Conservation (phyloP, 176 grass and related monocot genomes). For the Olyra latifolia region DNA sequence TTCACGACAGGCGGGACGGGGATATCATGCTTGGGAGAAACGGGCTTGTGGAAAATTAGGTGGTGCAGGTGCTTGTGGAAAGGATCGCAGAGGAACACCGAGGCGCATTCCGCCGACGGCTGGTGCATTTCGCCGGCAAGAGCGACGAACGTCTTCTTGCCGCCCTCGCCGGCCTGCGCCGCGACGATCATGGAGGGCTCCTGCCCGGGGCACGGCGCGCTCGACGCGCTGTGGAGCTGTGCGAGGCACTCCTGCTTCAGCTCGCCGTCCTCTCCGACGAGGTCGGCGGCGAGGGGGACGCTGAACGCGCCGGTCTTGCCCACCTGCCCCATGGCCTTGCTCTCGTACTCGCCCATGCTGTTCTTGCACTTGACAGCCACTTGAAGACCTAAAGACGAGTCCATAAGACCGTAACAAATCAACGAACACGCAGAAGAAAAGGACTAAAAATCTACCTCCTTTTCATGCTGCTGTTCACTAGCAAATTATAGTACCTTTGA, state of each 20-base stretch:
- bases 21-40: not conserved
- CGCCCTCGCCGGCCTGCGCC: not conserved
- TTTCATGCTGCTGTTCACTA: not conserved
- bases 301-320: constrained; percentile 44
- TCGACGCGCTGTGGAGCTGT: constrained; percentile 39
- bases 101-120: constrained; percentile 52
- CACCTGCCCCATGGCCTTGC: constrained; percentile 31
- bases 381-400: constrained; percentile 37
- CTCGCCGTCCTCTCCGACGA: constrained; percentile 33
- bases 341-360: constrained; percentile 41
- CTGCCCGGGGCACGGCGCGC: constrained; percentile 42
- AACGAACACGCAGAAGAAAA: not conserved
- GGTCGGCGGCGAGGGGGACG: constrained; percentile 25
- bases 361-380: constrained; percentile 58
- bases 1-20: not conserved
- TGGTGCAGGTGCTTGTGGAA: constrained; percentile 40
- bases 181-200: constrained; percentile 48
- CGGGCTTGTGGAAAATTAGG: constrained; percentile 1
- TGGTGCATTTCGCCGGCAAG: constrained; percentile 37
- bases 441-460: not conserved
- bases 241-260: constrained; percentile 60
- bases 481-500: constrained; percentile 23
- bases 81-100: constrained; percentile 26
- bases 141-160: constrained; percentile 33
- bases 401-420: not conserved